Evolutionary conservation across 257 asterid genomes (phyloP), one percentile per base, ranked within the genome.

Genomic region (Petrea volubilis): DNA sequence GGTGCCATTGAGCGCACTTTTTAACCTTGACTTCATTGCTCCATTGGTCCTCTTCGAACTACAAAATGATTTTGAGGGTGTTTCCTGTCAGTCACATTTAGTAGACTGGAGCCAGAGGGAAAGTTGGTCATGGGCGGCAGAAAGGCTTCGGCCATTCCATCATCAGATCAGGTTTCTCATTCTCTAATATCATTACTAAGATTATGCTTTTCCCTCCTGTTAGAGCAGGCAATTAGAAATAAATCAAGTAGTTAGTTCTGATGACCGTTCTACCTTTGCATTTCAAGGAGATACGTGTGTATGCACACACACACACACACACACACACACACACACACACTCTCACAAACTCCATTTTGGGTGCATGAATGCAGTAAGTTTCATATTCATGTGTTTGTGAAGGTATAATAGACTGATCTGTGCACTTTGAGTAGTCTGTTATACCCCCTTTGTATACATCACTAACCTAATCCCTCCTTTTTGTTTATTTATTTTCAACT

Each of bases 51-150:
- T 44, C 60, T 52, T 55, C 23, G 72, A 71, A 56, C 75, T 57
- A 72, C 44, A 67, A 81, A 67, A 65, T 83, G 71, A 76, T 67
- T n/a, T 55, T 20, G 72, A 20, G 69, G 43, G 44, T 75, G 43
- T 77, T 73, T 62, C 69, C 40, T 79, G 33, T 77, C 97, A 94
- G 99, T 94, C 71, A 94, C 95, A 28, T 94, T 94, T 83, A 88
- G 98, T 79, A 85, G 97, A 83, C 77, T 86, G 83, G 96, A 91
- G 84, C 97, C 97, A 28, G 95, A 91, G 83, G 98, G 98, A 79
- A 90, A 79, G 87, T 78, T 94, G 83, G 89, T 94, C 76, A 89
- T 94, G 96, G 98, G 99, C 27, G 87, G 96, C 76, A 88, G 97
- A 74, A 94, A 91, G 84, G 81, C 86, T 72, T 74, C 90, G 50